Conservation (phyloP, 1,284 basidiomycete genomes). For the Thecaphora frezii region DNA sequence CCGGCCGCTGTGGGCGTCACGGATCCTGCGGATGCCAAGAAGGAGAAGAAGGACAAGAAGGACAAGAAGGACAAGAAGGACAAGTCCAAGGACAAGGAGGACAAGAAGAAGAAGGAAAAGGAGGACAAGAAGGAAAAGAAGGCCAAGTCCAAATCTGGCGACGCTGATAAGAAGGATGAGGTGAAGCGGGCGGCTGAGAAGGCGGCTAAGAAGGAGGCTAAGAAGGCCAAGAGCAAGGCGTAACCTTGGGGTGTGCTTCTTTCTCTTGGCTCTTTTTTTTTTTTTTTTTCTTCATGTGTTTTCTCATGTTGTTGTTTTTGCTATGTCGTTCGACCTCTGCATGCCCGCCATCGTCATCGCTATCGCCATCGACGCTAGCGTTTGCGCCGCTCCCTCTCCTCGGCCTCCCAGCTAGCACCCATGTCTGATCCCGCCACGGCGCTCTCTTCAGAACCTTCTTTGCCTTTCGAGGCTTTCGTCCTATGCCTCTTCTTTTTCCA, state of each 20-base stretch:
- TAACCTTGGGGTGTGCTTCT: not conserved
- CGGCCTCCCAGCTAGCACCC: too few species aligned
- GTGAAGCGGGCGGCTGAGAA: conserved; percentile 1
- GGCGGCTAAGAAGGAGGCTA: conserved; percentile 17
- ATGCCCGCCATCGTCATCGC: too few species aligned
- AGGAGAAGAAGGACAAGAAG: conserved; percentile 61
- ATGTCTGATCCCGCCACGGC: too few species aligned
- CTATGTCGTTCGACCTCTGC: too few species aligned
- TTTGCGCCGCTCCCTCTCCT: too few species aligned
- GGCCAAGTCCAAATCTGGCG: conserved; percentile 43
- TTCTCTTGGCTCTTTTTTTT: not conserved
- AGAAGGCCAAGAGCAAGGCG: not conserved
- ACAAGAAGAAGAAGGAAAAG: conserved; percentile 43
- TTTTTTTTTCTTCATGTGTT: not conserved
- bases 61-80: conserved; percentile 69
- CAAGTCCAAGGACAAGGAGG: conserved; percentile 42
- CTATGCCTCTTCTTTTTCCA: not conserved
- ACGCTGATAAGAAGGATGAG: conserved; percentile 25
- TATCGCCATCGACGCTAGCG: too few species aligned
- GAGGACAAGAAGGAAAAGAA: conserved; percentile 49
- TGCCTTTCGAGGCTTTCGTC: not conserved
- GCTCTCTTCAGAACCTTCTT: too few species aligned
- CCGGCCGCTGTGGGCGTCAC: conserved; percentile 57
- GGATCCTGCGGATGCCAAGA: conserved; percentile 54
- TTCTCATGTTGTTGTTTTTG: too few species aligned